phyloP scores from a whole-genome alignment of 2,329 filamentous ascomycete species.

The Fusarium phyllophilum region DNA sequence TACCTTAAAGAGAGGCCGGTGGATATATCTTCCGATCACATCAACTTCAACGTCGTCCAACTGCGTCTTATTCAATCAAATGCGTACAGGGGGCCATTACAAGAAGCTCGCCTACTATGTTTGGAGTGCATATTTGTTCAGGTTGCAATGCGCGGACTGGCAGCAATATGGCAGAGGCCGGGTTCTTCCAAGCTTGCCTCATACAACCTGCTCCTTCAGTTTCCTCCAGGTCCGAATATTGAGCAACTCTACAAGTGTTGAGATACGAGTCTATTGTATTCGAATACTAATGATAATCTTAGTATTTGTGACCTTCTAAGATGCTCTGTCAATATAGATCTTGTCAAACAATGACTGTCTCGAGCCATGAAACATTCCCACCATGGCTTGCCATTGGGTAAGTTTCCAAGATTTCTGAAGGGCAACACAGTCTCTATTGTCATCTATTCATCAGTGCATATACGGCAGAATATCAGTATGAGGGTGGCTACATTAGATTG shows the following conservation, averaged over 20 bases:
- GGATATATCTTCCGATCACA: not conserved
- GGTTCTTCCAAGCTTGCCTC: not conserved
- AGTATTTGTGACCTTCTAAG: accelerated
- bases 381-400: not conserved
- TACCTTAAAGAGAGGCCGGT: not conserved
- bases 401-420: not conserved
- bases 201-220: not conserved
- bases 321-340: not conserved
- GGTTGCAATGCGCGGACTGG: too few species aligned
- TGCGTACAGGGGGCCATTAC: not conserved
- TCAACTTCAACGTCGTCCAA: not conserved
- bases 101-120: not conserved
- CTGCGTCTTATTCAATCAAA: too few species aligned
- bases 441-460: not conserved
- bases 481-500: not conserved
- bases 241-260: not conserved
- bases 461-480: not conserved
- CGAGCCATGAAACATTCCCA: not conserved
- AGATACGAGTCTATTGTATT: not conserved
- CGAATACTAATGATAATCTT: accelerated
- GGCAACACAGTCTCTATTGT: not conserved
- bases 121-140: not conserved
- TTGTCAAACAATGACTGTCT: not conserved
- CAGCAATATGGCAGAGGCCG: not conserved
- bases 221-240: too few species aligned